These are phyloP conservation scores for Ananas comosus DNA, from an alignment of 176 grass and related monocot species.

Conservation along the genomic window DNA sequence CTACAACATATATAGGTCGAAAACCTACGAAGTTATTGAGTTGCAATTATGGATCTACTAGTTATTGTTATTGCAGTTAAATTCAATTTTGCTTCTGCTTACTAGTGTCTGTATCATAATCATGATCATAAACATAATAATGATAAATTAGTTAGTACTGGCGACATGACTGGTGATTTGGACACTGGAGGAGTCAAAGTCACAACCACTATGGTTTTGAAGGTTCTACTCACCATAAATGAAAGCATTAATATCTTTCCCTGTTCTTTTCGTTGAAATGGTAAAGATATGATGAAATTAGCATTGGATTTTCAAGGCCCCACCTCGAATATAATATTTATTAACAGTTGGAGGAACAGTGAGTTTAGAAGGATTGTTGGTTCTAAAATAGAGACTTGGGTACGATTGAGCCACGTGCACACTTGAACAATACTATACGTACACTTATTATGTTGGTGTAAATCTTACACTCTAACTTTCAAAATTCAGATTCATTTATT, in stretches of 20 bases:
- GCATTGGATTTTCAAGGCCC: slow-evolving; percentile 43
- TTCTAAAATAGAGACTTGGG: slow-evolving; percentile 22
- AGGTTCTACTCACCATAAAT: slow-evolving; percentile 39
- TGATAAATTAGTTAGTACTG: slow-evolving; percentile 24
- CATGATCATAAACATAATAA: slow-evolving; percentile 11
- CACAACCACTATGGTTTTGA: slow-evolving; percentile 47
- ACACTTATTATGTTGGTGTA: no score
- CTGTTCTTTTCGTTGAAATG: slow-evolving; percentile 34
- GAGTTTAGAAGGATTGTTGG: slow-evolving; percentile 30
- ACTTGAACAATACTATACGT: no score
- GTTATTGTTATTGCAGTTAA: neutral
- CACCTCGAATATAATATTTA: slow-evolving; percentile 15
- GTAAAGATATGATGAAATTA: slow-evolving; percentile 50
- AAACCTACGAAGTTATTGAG: no score
- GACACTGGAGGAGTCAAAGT: slow-evolving; percentile 42
- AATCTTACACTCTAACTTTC: no score
- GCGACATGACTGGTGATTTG: slow-evolving; percentile 41
- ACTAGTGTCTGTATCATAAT: slow-evolving; percentile 11
- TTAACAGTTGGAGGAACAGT: slow-evolving; percentile 30
- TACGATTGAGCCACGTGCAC: slow-evolving; percentile 13
- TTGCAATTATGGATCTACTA: no score
- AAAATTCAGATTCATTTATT: no score
- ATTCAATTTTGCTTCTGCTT: neutral
- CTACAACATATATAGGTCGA: no score
- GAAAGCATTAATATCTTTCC: slow-evolving; percentile 19